Base-by-base conservation (phyloP, 1,284 basidiomycete genomes). In the Trametes hirsuta region DNA sequence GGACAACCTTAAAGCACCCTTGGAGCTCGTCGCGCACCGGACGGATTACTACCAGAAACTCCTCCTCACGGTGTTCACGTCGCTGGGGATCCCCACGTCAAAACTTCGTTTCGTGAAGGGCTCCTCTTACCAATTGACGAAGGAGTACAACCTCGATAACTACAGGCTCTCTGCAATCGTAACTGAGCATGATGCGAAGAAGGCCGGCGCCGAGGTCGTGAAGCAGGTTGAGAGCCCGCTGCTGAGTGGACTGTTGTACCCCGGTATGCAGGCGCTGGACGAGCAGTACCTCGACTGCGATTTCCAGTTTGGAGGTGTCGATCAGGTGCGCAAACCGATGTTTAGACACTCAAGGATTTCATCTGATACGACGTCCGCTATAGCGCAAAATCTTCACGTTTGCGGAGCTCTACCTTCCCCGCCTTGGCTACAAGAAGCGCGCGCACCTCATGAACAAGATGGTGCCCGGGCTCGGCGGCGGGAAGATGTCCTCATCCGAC, bases 401-500 rank as follows among this genome's bases (percentile, higher is more conserved):
- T 73, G 97, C 97, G 9, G 96, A 98, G 71, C 86, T 92, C 71
- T 95, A 94, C 83, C 88, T 99, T 54, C 97, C 97, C 2, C 85
- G 88, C 62, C 83, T 99, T 22, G 97, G 97, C 25, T 99, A 98
- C 79, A 80, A 81, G 52, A 98, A 98, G 78, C 93, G 97, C 47
- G 93, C 96, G 0, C 97, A 99, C 76, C 82, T 99, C 39, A 99
- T 99, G 97, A 99, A 98, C 78, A 81, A 86, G 14, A 99, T 99
- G 97, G 95, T 99, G 0, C 97, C 97, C 21, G 97, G 97, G 42
- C 84, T 99, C 47, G 85, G 85, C 46, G 97, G 97, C 34, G 94
- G 94, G 24, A 99, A 99, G 76, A 99, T 99, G 97, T 97, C 94
- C n/a, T 90, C 95, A 0, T 98, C 97, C 1, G 97, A 98, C 71